Base-by-base conservation (phyloP, 495 filamentous ascomycete genomes). In the Haplographium delicatum region DNA sequence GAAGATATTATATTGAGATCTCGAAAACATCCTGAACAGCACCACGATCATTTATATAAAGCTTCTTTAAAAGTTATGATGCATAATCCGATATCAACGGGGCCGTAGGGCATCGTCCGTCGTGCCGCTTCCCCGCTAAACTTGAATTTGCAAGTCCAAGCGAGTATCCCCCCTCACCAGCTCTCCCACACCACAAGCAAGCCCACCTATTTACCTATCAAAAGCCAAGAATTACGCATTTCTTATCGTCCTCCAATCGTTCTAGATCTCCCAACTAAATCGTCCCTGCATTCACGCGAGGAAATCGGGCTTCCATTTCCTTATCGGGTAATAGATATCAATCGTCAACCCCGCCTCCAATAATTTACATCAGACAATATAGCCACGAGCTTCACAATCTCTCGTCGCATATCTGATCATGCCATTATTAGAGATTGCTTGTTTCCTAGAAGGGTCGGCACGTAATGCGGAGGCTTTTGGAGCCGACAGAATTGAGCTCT, bases 401-500 rank as follows among this genome's bases (percentile, higher is more conserved):
- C n/a, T n/a, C n/a, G n/a, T n/a, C n/a, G n/a, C n/a, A n/a, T n/a
- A n/a, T n/a, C n/a, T 13, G n/a, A 43, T 20, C 20, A 48, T 47
- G 50, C 39, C 53, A 16, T 22, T 73, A 27, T 27, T 73, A 25
- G 76, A 80, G 62, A 72, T 80, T 25, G 73, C 73, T 16, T 75
- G 71, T 48, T 80, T 80, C 59, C 70, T 63, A 37, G 19, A 56
- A 4, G 38, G 63, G 9, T 74, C 72, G 1, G 76, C 70, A 0
- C 24, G 72, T 7, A 54, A 62, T 20, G 75, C 76, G 22, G 61
- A 62, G 5, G 24, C 55, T 23, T 62, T 62, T 7, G 71, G 69
- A 5, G 75, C 74, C 19, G 63, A 71, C 60, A 66, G 76, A 2
- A 74, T 80, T 35, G 76, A 80, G 60, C 54, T 80, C 59, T 66